Evolutionary conservation across 345 rosid genomes (phyloP), one percentile per base, ranked within the genome.

Genomic region (Raphanus sativus): DNA sequence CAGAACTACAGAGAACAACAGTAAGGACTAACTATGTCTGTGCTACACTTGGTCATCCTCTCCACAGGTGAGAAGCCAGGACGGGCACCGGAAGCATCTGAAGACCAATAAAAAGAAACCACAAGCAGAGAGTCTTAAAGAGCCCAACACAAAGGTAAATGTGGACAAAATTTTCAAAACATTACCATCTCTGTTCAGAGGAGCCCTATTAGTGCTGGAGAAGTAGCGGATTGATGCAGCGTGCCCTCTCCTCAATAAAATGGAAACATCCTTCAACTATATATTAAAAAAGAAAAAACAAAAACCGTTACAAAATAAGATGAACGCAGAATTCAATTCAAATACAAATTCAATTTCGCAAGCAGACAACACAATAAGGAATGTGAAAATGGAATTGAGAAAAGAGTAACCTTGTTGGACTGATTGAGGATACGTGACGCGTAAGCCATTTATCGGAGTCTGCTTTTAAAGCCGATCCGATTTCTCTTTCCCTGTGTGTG

Each of bases 251-350:
- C 83, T 78, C 67, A 88, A 74, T 55, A 89, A 75, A 48, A 60
- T 80, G 5, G 94, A 73, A 81, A 84, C 83, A 85, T 77, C 79
- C 80, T 85, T 81, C 76, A 94, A 72, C 98, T 94, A 85, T 65
- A 65, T 5, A 64, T 7, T 2, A 34, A 32, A 38, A 25, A 59
- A 54, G 65, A 5, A 11, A 36, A 7, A 36, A 36, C 40, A 1
- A 1, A 36, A 0, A 65, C 25, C 36, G 1, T 38, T 0, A 26
- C 36, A 15, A 61, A 48, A 33, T 34, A 62, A 42, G 36, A 40
- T 5, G 36, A 32, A 12, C 21, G 0, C 21, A 17, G 25, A 69
- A 56, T 42, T 77, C 64, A 34, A 7, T 34, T 21, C 21, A 1
- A 1, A 34, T n/a, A n/a, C n/a, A n/a, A 12, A 66, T 9, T 58